A percentile compares a stretch with the other conserved stretches of the same genome.
Conservation (phyloP, 495 filamentous ascomycete species). For the Niebla homalea region DNA sequence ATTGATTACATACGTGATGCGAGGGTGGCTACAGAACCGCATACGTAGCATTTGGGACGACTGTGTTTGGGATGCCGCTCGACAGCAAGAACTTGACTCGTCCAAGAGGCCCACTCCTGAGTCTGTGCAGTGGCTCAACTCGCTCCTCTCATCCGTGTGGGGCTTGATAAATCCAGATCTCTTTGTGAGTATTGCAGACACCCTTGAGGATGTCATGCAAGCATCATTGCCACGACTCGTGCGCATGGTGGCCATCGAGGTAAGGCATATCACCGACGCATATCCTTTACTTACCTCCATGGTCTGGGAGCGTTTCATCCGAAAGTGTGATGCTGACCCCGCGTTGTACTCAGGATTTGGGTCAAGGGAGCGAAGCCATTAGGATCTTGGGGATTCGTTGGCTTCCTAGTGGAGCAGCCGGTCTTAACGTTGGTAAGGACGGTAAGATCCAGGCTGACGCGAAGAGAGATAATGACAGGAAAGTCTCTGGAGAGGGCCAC, state of each 20-base stretch:
- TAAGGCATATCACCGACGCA: too few relatives aligned
- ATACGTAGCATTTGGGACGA: constrained; percentile 44
- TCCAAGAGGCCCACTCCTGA: constrained; percentile 36
- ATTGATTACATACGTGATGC: constrained; percentile 29
- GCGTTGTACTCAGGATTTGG: constrained; percentile 48
- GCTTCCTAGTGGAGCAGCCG: constrained; percentile 52
- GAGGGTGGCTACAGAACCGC: constrained; percentile 39
- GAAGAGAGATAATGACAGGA: constrained; percentile 35
- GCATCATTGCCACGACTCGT: constrained; percentile 48
- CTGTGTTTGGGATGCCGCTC: constrained; percentile 47
- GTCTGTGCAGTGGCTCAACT: constrained; percentile 54
- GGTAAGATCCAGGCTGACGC: constrained; percentile 32
- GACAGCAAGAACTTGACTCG: constrained; percentile 29
- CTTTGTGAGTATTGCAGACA: constrained; percentile 49
- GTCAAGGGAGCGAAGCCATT: constrained; percentile 52
- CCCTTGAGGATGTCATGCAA: constrained; percentile 62
- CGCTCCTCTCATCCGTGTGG: constrained; percentile 48
- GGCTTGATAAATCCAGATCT: constrained; percentile 58
- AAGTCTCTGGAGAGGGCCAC: constrained; percentile 30
- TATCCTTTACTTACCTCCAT: too few relatives aligned
- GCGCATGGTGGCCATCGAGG: constrained; percentile 37
- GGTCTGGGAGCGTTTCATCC: too few relatives aligned
- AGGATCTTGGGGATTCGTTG: constrained; percentile 51
- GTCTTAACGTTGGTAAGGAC: constrained; percentile 39
- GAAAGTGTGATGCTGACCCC: too few relatives aligned